Percentiles rank a stretch among this genome's conserved stretches.
Evolutionary conservation across 331 rosid genomes (phyloP).

Genomic region (Malus hybrid): DNA sequence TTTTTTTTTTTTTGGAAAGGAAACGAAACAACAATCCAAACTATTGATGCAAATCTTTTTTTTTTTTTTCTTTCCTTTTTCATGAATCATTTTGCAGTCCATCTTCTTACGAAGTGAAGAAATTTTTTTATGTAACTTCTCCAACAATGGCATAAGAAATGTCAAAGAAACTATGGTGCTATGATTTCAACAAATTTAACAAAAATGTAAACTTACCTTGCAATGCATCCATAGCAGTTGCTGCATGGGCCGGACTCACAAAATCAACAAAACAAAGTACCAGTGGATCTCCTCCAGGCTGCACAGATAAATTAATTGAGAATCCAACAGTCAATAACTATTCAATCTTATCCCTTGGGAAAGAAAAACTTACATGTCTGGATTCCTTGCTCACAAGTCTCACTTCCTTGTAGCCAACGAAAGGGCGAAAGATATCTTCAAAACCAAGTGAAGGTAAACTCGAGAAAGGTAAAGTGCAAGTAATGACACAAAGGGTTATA

Average conservation of each 20-base stretch:
- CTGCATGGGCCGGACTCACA: constrained; percentile 92
- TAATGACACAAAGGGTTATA: neutral
- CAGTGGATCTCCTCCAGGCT: constrained; percentile 95
- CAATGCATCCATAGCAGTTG: constrained; percentile 94
- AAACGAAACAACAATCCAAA: neutral
- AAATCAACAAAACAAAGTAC: constrained; percentile 96
- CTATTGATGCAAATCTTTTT: neutral
- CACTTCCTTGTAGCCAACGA: constrained; percentile 98
- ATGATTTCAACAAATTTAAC: constrained; percentile 6
- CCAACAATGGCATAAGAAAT: constrained; percentile 5
- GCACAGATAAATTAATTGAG: constrained; percentile 35
- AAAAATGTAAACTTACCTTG: constrained; percentile 60
- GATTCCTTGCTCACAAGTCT: constrained; percentile 95
- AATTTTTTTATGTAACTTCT: constrained; percentile 6
- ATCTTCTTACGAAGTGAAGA: neutral
- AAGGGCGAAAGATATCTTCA: constrained; percentile 91
- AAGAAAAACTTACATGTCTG: constrained; percentile 65
- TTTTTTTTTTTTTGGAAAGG: neutral
- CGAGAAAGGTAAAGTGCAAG: constrained; percentile 14
- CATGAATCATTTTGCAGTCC: neutral
- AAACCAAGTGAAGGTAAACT: constrained; percentile 36
- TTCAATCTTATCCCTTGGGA: neutral
- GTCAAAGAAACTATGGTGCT: constrained; percentile 4
- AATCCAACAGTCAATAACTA: constrained; percentile 18
- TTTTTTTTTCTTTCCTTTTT: neutral